phyloP scores from a whole-genome alignment of 1,284 basidiomycete genomes.

The Malassezia furfur region DNA sequence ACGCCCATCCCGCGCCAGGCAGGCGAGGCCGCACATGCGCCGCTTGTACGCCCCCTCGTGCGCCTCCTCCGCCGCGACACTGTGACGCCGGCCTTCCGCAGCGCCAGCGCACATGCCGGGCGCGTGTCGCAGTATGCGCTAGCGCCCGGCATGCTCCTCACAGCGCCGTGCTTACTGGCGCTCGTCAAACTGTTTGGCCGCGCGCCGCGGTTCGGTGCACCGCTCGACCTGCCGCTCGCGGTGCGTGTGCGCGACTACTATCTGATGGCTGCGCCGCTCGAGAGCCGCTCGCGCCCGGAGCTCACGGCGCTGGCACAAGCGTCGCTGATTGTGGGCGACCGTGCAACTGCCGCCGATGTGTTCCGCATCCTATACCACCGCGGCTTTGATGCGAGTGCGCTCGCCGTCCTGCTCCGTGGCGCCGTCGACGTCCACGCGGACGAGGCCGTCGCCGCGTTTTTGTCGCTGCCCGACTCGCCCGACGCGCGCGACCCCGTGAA shows the following conservation, averaged over 20 bases:
- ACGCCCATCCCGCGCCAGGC: background rate
- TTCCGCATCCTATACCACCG: background rate
- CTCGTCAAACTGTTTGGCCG: conserved; percentile 9
- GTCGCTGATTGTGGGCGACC: conserved; percentile 9
- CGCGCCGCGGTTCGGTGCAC: background rate
- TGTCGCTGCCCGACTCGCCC: background rate
- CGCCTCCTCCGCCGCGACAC: background rate
- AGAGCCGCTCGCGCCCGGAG: background rate
- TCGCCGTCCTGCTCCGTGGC: conserved; percentile 16
- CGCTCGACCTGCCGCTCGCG: background rate
- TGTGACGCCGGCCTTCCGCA: background rate
- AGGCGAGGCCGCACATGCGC: background rate
- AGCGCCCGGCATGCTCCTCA: background rate
- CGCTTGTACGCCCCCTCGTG: background rate
- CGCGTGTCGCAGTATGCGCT: background rate
- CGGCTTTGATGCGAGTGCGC: conserved; percentile 1
- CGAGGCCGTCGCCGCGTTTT: background rate
- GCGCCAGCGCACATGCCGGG: background rate
- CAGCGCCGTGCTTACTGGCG: conserved; percentile 5
- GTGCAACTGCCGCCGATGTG: background rate
- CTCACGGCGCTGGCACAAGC: conserved; percentile 16
- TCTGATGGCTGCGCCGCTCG: background rate
- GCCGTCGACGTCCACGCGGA: background rate
- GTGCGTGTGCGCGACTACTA: conserved; percentile 10
- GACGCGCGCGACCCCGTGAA: background rate